Evolutionary conservation across 2,329 filamentous ascomycete species (phyloP).

Genomic region (Paecilomyces variotii): DNA sequence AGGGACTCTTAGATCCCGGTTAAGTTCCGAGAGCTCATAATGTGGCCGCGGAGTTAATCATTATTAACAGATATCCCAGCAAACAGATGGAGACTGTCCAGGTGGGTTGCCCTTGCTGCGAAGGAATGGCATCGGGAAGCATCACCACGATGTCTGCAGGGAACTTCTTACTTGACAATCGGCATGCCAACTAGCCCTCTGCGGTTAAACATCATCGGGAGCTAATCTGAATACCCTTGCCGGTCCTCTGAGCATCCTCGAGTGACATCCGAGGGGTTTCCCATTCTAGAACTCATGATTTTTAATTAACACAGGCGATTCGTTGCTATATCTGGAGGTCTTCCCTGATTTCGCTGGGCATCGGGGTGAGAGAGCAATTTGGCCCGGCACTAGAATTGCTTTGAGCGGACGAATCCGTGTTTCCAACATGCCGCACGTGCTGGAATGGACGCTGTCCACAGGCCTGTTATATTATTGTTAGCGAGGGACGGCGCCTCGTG

Average conservation of each 20-base stretch:
- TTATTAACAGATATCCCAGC: background rate
- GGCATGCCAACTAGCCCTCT: background rate
- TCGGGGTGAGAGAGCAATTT: background rate
- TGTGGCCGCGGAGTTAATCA: background rate
- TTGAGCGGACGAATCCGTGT: background rate
- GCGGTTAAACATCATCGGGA: background rate
- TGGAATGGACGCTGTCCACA: background rate
- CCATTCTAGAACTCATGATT: background rate
- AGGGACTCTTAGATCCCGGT: background rate
- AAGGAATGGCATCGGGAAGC: background rate
- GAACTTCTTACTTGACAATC: conserved; percentile 6
- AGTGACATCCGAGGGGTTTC: background rate
- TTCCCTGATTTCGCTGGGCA: background rate
- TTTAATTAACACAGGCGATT: background rate
- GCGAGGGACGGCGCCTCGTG: background rate
- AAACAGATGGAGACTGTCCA: background rate
- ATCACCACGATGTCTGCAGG: conserved; percentile 6
- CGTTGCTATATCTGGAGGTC: background rate
- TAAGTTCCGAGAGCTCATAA: background rate
- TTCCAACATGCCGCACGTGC: background rate
- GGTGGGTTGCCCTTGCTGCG: background rate
- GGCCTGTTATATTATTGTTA: background rate
- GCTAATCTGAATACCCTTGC: background rate
- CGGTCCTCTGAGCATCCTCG: background rate
- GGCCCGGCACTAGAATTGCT: background rate